These are phyloP conservation scores for Colletotrichum sp. DNA, from an alignment of 2,329 filamentous ascomycete species.

Conservation along the genomic window DNA sequence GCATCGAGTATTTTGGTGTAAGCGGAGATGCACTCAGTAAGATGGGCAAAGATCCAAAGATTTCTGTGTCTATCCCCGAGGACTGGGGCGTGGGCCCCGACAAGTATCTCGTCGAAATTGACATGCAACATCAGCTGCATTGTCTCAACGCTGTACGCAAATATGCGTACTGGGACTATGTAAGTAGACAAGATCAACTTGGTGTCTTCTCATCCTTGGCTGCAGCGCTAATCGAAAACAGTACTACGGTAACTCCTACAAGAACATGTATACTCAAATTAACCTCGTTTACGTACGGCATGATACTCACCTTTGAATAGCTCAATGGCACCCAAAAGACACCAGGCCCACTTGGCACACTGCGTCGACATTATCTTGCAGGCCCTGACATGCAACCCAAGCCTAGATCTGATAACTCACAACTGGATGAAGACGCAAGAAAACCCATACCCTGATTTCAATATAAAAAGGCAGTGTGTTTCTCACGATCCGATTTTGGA, in stretches of 20 bases:
- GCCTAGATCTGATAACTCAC: constrained; percentile 5
- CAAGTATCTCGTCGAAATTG: constrained; percentile 14
- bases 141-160: constrained; percentile 10
- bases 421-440: constrained; percentile 17
- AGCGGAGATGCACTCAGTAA: constrained; percentile 11
- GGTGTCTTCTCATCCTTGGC: no score
- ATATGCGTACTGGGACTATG: constrained; percentile 10
- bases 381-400: constrained; percentile 7
- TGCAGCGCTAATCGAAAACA: background rate
- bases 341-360: constrained; percentile 5
- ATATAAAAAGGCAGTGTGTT: constrained; percentile 17
- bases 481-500: background rate
- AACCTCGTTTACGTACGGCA: no score
- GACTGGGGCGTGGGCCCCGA: constrained; percentile 15
- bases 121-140: constrained; percentile 16
- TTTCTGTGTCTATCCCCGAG: constrained; percentile 11
- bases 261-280: background rate
- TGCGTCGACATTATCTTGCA: constrained; percentile 11
- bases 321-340: constrained; percentile 5
- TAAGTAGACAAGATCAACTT: background rate
- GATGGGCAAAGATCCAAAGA: constrained; percentile 11
- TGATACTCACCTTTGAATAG: background rate
- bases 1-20: constrained; percentile 15
- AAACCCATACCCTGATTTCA: constrained; percentile 16
- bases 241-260: background rate